A percentile compares a stretch with the other conserved stretches of the same genome.
These are phyloP conservation scores for Fonsecaea multimorphosa DNA, from an alignment of 2,329 filamentous ascomycete genomes.

Conservation along the genomic window DNA sequence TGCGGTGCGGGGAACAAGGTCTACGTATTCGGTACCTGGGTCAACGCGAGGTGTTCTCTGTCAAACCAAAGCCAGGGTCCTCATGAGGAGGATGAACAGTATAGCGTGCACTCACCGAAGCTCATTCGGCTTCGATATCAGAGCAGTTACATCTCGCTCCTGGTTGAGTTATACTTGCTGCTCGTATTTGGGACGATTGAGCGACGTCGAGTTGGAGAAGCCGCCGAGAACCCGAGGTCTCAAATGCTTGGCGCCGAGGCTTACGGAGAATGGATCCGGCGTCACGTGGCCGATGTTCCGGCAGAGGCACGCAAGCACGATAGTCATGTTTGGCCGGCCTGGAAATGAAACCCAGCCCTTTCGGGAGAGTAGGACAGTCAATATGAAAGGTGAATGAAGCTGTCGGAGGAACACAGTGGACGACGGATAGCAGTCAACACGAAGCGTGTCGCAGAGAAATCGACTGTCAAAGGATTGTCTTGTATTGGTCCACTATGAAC, in stretches of 20 bases:
- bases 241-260: constrained; percentile 10
- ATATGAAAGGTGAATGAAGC: neutral
- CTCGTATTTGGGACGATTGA: neutral
- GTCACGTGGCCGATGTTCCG: neutral
- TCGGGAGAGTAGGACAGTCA: neutral
- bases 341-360: neutral
- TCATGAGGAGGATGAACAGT: too few species aligned
- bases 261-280: neutral
- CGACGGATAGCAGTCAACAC: neutral
- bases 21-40: neutral
- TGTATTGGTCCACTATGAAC: constrained; percentile 10
- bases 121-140: neutral
- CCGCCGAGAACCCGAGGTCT: constrained; percentile 26
- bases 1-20: too few species aligned
- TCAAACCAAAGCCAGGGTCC: neutral
- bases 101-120: neutral
- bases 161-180: neutral
- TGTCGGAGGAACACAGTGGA: neutral
- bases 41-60: neutral
- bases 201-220: constrained; percentile 26
- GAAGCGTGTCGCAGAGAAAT: neutral
- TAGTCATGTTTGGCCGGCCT: neutral
- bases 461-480: constrained; percentile 9
- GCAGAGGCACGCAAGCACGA: neutral
- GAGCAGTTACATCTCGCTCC: neutral